These are phyloP conservation scores for Vanrija sp. DNA, from an alignment of 1,284 basidiomycete genomes.

Conservation along the genomic window DNA sequence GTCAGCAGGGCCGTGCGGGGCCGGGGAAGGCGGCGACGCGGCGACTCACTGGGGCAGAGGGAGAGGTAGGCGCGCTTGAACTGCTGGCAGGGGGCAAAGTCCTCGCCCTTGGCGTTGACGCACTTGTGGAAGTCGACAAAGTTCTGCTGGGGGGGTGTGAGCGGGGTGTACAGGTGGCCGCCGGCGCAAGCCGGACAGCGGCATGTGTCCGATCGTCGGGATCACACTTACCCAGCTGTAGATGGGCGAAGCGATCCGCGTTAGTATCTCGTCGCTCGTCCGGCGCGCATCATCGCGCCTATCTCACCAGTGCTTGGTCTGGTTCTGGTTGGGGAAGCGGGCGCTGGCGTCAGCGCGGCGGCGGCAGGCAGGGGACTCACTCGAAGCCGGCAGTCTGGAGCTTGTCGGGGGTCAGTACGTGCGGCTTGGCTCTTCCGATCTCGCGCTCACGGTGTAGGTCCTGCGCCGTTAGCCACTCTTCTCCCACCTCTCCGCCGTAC, in stretches of 20 bases:
- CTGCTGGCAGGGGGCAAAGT: constrained; percentile 96
- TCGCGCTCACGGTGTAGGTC: constrained; percentile 44
- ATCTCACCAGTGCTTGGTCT: constrained; percentile 84
- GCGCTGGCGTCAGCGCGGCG: constrained; percentile 52
- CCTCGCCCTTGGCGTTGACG: constrained; percentile 93
- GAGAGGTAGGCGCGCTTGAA: constrained; percentile 97
- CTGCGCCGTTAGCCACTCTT: constrained; percentile 20
- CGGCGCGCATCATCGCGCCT: not conserved
- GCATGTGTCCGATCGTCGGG: too few relatives aligned
- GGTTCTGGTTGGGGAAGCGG: constrained; percentile 94
- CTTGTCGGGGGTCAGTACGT: constrained; percentile 14
- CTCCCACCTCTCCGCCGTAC: not conserved
- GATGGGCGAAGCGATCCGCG: not conserved
- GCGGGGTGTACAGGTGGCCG: not conserved
- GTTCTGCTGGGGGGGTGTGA: constrained; percentile 69
- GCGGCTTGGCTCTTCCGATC: too few relatives aligned
- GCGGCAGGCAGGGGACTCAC: constrained; percentile 32
- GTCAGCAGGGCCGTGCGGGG: not conserved
- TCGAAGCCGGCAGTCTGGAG: constrained; percentile 52
- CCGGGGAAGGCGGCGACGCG: not conserved
- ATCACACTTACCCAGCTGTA: constrained; percentile 14
- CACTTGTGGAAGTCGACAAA: constrained; percentile 99
- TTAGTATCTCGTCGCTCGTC: not conserved
- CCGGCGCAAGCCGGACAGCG: too few relatives aligned
- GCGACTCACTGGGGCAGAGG: constrained; percentile 87